Percentiles rank a stretch among this genome's conserved stretches.
phyloP scores from a whole-genome alignment of 2,329 filamentous ascomycete species.

The Aureobasidium pullulans region DNA sequence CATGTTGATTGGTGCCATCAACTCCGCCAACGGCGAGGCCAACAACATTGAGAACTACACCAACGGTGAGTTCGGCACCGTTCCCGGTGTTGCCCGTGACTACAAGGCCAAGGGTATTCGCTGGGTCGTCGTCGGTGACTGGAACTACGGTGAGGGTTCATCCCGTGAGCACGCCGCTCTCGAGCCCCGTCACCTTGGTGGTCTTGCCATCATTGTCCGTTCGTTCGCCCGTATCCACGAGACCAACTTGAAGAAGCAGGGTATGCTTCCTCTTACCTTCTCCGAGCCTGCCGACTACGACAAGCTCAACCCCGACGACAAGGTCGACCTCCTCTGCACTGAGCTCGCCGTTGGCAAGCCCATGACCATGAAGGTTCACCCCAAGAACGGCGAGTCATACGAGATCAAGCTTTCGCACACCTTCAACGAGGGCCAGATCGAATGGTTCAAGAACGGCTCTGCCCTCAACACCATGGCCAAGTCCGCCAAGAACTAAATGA shows the following conservation, averaged over 20 bases:
- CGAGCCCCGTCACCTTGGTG: slow-evolving; percentile 93
- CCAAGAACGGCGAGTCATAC: slow-evolving; percentile 66
- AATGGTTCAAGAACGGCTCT: slow-evolving; percentile 98
- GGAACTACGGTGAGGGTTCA: slow-evolving; percentile 98
- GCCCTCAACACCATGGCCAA: slow-evolving; percentile 99
- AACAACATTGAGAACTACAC: slow-evolving; percentile 95
- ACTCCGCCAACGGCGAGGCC: slow-evolving; percentile 89
- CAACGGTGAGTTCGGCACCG: slow-evolving; percentile 75
- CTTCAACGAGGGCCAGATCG: slow-evolving; percentile 95
- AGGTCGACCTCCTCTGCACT: slow-evolving; percentile 82
- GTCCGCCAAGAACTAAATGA: slow-evolving; percentile 9
- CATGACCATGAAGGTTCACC: slow-evolving; percentile 84
- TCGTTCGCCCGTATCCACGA: slow-evolving; percentile 99
- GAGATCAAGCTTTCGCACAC: slow-evolving; percentile 85
- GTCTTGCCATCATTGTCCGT: slow-evolving; percentile 91
- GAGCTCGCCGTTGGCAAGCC: slow-evolving; percentile 89
- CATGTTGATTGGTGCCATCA: slow-evolving; percentile 97
- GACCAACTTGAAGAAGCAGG: slow-evolving; percentile 99
- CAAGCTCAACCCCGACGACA: slow-evolving; percentile 88
- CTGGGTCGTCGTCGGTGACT: slow-evolving; percentile 98
- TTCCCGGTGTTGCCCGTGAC: slow-evolving; percentile 89
- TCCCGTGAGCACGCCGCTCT: slow-evolving; percentile 98
- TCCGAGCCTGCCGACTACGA: slow-evolving; percentile 93
- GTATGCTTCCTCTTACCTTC: slow-evolving; percentile 98
- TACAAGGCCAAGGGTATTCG: slow-evolving; percentile 96